phyloP scores from a whole-genome alignment of 106 monocot genomes.

The Dactylorhiza incarnata region DNA sequence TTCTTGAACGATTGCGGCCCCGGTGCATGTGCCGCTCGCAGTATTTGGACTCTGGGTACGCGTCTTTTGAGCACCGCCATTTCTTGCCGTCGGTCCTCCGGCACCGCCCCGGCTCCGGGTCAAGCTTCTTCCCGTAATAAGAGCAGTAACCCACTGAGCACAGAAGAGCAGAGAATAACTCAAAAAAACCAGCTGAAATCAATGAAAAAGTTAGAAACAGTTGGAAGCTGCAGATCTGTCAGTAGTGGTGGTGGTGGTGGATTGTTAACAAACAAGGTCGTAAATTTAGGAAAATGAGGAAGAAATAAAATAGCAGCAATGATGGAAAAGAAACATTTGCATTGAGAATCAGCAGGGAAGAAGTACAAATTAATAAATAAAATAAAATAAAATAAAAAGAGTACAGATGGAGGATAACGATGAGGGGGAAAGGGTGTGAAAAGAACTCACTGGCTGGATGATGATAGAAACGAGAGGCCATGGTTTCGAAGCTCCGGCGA shows the following conservation, averaged over 20 bases:
- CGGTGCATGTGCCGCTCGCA: conserved; percentile 86
- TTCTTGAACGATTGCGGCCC: conserved; percentile 91
- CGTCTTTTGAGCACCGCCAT: conserved; percentile 74
- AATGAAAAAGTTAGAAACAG: not conserved
- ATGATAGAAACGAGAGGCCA: conserved; percentile 30
- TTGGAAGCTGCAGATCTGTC: not conserved
- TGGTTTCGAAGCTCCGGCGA: conserved; percentile 30
- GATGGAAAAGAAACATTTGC: not conserved
- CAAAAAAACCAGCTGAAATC: not conserved
- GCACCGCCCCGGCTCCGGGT: conserved; percentile 79
- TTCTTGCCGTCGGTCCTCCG: conserved; percentile 71
- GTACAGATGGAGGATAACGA: not conserved
- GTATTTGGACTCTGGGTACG: conserved; percentile 69
- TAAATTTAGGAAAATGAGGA: conserved; percentile 1
- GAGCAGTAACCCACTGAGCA: conserved; percentile 46
- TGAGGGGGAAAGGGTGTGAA: not conserved
- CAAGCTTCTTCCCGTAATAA: conserved; percentile 61
- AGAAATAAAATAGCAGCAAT: not conserved
- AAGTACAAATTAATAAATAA: not conserved
- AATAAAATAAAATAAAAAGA: not conserved
- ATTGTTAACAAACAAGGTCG: not conserved
- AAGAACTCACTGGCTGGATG: conserved; percentile 24
- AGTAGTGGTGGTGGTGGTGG: too few species aligned
- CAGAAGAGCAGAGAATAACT: not conserved
- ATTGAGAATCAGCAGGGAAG: not conserved